Evolutionary conservation across 2,329 filamentous ascomycete genomes (phyloP).

Genomic region (Alternaria sp.): DNA sequence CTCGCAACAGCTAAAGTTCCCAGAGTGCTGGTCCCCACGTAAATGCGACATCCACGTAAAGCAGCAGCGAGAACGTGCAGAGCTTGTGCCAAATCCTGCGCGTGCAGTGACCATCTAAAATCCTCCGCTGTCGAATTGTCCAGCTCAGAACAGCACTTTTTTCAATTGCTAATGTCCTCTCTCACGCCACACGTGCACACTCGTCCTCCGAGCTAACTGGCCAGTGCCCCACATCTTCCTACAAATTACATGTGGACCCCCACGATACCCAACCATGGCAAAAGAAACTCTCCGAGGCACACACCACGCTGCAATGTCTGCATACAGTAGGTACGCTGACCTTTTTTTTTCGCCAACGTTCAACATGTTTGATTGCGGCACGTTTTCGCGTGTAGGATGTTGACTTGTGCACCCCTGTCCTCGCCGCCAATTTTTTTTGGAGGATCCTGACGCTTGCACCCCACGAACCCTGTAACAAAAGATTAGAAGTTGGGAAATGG

Average conservation of each 20-base stretch:
- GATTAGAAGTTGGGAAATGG: not conserved
- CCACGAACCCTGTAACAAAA: slow-evolving; percentile 1
- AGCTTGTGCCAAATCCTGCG: not conserved
- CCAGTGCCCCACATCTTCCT: slow-evolving; percentile 2
- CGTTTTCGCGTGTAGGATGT: slow-evolving; percentile 4
- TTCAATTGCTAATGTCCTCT: not conserved
- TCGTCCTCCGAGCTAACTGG: not conserved
- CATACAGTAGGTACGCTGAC: slow-evolving; percentile 4
- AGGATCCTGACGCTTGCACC: not conserved
- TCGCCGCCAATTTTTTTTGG: not conserved
- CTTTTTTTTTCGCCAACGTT: not conserved
- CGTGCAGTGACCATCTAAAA: not conserved
- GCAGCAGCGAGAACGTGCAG: not conserved
- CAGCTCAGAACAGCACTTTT: not conserved
- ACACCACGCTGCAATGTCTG: slow-evolving; percentile 7
- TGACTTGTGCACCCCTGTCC: slow-evolving; percentile 4
- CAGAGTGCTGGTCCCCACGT: not conserved
- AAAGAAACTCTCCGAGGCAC: slow-evolving; percentile 4
- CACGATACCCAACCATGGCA: slow-evolving; percentile 4
- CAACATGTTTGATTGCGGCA: slow-evolving; percentile 4
- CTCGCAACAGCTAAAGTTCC: not conserved
- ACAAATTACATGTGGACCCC: slow-evolving; percentile 10
- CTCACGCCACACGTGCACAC: not conserved
- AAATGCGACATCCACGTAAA: not conserved
- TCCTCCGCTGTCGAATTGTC: not conserved